Conservation (phyloP, 2,329 filamentous ascomycete species). For the Amylocarpus encephaloides region DNA sequence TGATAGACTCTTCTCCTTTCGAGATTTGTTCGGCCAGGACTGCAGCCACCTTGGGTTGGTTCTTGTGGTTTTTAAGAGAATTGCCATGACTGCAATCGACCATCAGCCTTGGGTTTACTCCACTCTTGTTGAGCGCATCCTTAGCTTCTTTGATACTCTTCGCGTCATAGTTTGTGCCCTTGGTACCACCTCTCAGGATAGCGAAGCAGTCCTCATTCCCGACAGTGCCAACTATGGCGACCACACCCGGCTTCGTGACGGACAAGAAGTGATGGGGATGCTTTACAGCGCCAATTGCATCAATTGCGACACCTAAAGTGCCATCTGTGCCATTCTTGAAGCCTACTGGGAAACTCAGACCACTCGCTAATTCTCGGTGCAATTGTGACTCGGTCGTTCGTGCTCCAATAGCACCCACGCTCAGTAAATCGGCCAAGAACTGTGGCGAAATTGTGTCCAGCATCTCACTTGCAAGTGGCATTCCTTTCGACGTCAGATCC, state of each 20-base stretch:
- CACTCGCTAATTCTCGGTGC: conserved; percentile 88
- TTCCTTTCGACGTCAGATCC: conserved; percentile 82
- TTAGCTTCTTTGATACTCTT: conserved; percentile 80
- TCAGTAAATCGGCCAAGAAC: conserved; percentile 88
- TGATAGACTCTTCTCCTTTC: conserved; percentile 73
- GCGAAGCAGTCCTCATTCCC: conserved; percentile 98
- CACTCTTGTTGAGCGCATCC: conserved; percentile 67
- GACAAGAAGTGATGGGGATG: conserved; percentile 96
- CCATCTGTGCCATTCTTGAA: conserved; percentile 99
- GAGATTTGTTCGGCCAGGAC: conserved; percentile 78
- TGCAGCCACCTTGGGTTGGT: conserved; percentile 89
- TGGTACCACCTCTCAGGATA: conserved; percentile 85
- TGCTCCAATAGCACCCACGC: conserved; percentile 89
- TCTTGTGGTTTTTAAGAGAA: conserved; percentile 92
- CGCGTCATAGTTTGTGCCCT: conserved; percentile 89
- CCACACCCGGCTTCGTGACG: conserved; percentile 92
- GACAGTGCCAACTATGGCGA: conserved; percentile 87
- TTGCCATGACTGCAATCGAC: conserved; percentile 98
- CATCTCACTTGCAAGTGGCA: conserved; percentile 97
- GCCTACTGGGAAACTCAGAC: conserved; percentile 92
- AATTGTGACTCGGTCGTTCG: conserved; percentile 94
- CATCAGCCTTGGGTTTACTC: conserved; percentile 76
- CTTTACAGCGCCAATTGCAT: conserved; percentile 87
- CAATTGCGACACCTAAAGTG: conserved; percentile 79
- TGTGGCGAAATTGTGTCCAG: conserved; percentile 96